Evolutionary conservation across 768 basidiomycete species (phyloP), one percentile per base, ranked within the genome.

Genomic region (Mycena vitilis): DNA sequence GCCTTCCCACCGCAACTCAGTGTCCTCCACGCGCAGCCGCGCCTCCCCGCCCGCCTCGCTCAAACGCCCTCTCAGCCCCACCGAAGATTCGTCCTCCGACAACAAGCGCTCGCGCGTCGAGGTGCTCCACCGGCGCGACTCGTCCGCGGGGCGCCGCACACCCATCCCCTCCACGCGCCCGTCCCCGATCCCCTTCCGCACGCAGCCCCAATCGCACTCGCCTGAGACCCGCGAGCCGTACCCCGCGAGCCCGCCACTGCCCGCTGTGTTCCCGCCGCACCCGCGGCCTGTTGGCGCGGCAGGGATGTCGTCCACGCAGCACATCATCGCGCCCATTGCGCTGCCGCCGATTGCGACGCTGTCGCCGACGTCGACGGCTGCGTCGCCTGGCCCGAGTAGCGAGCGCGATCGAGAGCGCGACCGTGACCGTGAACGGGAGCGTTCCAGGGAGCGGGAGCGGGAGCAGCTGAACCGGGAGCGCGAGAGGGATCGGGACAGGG

Each of bases 141-240:
- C 86, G 12, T 89, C 91, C 16, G 77, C 73, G 23, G 86, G 86
- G 25, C 80, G 87, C 67, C 81, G 81, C 49, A 87, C 89, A 0
- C 90, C 90, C 13, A 74, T 86, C 36, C 85, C 87, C 47, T 88
- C 89, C 25, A 87, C 88, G 52, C 82, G 91, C 5, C 89, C 88
- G 0, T 92, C 91, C 22, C 91, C 92, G 2, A 87, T 87, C 53
- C 91, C 92, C 18, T 91, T 93, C 86, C 87, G 89, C 72, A 88
- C 87, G 4, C 92, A 92, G 74, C 88, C 89, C 11, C 79, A 87
- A 7, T 87, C 90, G 15, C 90, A 85, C 74, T 92, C 92, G 23
- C 91, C 90, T 22, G 91, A 93, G 75, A 82, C 85, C 15, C 87
- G 90, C 60, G 87, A 87, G 45, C 76, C 78, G 5, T 88, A 85